These are phyloP conservation scores for Cystobasidium slooffiae DNA, from an alignment of 1,284 basidiomycete genomes.

Conservation along the genomic window DNA sequence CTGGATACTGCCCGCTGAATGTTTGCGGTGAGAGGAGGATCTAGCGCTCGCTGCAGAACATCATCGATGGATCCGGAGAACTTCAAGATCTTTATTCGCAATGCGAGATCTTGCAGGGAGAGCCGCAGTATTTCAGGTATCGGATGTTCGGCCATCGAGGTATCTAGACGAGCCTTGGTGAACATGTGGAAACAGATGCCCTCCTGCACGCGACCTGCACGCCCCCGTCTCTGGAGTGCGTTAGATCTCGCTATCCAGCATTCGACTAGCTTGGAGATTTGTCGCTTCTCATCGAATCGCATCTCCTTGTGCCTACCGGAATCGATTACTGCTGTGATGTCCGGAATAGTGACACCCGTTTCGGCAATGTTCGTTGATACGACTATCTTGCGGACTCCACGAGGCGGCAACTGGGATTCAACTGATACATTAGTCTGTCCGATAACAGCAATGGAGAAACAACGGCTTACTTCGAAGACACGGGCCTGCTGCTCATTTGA, in stretches of 20 bases:
- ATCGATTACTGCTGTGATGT: slow-evolving; percentile 97
- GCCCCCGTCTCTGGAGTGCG: slow-evolving; percentile 86
- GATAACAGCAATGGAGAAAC: slow-evolving; percentile 48
- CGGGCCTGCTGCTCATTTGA: slow-evolving; percentile 86
- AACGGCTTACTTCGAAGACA: slow-evolving; percentile 79
- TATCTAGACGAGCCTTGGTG: slow-evolving; percentile 84
- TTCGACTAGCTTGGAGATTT: slow-evolving; percentile 89
- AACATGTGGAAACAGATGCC: slow-evolving; percentile 97
- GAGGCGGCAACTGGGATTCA: slow-evolving; percentile 59
- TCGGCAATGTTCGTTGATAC: slow-evolving; percentile 71
- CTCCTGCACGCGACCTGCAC: slow-evolving; percentile 87
- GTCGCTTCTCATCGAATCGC: slow-evolving; percentile 97
- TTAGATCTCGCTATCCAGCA: slow-evolving; percentile 93
- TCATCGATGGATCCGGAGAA: slow-evolving; percentile 80
- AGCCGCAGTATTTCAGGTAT: slow-evolving; percentile 95
- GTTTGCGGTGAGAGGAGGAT: slow-evolving; percentile 85
- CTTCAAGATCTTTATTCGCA: slow-evolving; percentile 97
- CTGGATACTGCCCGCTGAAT: slow-evolving; percentile 89
- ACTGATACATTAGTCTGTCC: slow-evolving; percentile 53
- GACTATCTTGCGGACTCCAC: slow-evolving; percentile 59
- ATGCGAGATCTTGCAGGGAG: slow-evolving; percentile 88
- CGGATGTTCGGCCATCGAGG: slow-evolving; percentile 74
- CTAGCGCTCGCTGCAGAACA: slow-evolving; percentile 82
- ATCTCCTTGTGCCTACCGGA: slow-evolving; percentile 88
- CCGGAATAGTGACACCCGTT: slow-evolving; percentile 94